phyloP scores from a whole-genome alignment of 805 yeast species.

The Kuraishia hungarica region DNA sequence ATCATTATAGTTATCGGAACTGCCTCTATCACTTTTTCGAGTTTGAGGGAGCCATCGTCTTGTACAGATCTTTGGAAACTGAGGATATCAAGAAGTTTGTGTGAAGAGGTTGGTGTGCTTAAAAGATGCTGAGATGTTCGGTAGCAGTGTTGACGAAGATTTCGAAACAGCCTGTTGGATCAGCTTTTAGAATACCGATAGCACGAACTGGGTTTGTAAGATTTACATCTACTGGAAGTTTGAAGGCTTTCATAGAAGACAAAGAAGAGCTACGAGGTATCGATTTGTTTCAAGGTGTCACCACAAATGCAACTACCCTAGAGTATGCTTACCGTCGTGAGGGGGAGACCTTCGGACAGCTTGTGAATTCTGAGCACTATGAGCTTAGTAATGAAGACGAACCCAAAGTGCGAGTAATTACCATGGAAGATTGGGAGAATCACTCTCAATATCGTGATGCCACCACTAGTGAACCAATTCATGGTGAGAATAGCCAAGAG shows the following conservation, averaged over 20 bases:
- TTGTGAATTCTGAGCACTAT: constrained; percentile 27
- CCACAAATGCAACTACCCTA: constrained; percentile 12
- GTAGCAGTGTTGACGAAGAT: not conserved
- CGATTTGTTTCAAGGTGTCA: not conserved
- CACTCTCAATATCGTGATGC: constrained; percentile 22
- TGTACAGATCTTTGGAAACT: no score
- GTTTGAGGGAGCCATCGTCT: no score
- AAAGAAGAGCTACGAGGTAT: not conserved
- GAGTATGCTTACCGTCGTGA: constrained; percentile 26
- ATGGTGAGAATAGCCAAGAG: constrained; percentile 36
- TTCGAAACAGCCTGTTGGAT: not conserved
- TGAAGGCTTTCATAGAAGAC: not conserved
- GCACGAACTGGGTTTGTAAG: not conserved
- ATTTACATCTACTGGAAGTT: not conserved
- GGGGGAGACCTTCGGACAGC: constrained; percentile 33
- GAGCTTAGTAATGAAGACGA: constrained; percentile 23
- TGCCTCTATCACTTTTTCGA: no score
- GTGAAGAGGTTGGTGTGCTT: not conserved
- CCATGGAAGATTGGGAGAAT: constrained; percentile 25
- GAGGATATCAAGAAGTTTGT: no score
- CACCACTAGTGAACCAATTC: constrained; percentile 19
- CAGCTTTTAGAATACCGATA: not conserved
- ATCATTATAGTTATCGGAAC: no score
- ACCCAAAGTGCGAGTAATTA: constrained; percentile 22
- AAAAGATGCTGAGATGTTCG: not conserved